phyloP scores from a whole-genome alignment of 2,329 filamentous ascomycete genomes.

The Fusarium denticulatum region DNA sequence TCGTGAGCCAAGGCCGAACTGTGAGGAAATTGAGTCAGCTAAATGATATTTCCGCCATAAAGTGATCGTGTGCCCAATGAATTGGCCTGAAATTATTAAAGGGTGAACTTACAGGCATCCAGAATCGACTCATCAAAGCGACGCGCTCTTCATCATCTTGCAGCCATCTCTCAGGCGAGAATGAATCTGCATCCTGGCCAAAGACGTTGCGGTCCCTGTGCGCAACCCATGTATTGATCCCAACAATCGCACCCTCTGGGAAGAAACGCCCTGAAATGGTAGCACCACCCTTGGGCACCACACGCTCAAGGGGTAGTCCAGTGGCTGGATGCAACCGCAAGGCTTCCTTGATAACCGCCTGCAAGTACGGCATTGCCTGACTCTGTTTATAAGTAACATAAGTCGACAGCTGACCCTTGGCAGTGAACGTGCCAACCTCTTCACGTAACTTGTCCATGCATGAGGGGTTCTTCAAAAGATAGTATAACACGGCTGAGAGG shows the following conservation, averaged over 20 bases:
- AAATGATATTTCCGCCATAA: too few species aligned
- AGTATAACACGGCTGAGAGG: not conserved
- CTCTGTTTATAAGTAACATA: not conserved
- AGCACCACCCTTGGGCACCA: not conserved
- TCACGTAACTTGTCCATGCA: not conserved
- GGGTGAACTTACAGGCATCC: not conserved
- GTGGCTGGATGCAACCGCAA: constrained; percentile 33
- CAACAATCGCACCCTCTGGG: not conserved
- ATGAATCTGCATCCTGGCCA: not conserved
- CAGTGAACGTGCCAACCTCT: not conserved
- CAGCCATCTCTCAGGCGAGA: not conserved
- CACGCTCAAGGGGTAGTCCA: constrained; percentile 12
- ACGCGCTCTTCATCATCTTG: not conserved
- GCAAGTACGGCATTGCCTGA: constrained; percentile 9
- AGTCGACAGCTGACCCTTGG: not conserved
- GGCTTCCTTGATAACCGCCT: constrained; percentile 33
- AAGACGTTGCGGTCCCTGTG: not conserved
- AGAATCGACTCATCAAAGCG: not conserved
- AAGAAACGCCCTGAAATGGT: not conserved
- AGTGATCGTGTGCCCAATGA: too few species aligned
- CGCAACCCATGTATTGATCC: not conserved
- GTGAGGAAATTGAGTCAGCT: accelerated
- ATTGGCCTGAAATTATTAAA: accelerated
- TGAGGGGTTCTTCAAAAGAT: not conserved
- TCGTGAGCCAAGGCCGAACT: accelerated